Evolutionary conservation across 2,329 filamentous ascomycete species (phyloP).

Genomic region (Sporothrix sp.): DNA sequence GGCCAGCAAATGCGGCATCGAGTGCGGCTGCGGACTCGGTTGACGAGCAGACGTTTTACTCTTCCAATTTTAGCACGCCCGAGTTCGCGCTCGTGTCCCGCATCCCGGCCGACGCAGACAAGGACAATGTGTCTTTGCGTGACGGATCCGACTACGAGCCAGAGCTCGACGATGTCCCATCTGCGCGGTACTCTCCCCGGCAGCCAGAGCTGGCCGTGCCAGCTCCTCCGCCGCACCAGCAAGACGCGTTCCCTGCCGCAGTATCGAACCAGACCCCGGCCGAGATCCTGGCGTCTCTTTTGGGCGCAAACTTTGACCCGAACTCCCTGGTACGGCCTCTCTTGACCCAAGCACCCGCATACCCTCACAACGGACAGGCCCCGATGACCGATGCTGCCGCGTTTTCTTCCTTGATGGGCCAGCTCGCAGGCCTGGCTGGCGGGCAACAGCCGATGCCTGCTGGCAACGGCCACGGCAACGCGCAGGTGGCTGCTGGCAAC

Average conservation of each 20-base stretch:
- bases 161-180: constrained; percentile 19
- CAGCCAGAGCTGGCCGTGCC: not conserved
- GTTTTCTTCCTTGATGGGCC: not conserved
- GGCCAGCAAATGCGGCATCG: not conserved
- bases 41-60: constrained; percentile 93
- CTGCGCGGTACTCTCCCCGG: not conserved
- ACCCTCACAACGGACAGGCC: not conserved
- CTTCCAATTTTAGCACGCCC: constrained; percentile 78
- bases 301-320: not conserved
- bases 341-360: not conserved
- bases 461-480: not conserved
- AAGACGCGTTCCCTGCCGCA: not conserved
- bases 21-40: constrained; percentile 60
- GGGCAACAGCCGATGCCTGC: not conserved
- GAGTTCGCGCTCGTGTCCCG: constrained; percentile 41
- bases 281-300: not conserved
- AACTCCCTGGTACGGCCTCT: not conserved
- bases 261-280: not conserved
- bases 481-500: constrained; percentile 17
- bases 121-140: constrained; percentile 30
- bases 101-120: constrained; percentile 36
- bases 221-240: no score
- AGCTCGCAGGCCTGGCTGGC: not conserved
- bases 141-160: constrained; percentile 28
- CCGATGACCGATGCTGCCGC: not conserved